Conservation (phyloP, 2,329 filamentous ascomycete genomes). For the Pestalotiopsis sp. region DNA sequence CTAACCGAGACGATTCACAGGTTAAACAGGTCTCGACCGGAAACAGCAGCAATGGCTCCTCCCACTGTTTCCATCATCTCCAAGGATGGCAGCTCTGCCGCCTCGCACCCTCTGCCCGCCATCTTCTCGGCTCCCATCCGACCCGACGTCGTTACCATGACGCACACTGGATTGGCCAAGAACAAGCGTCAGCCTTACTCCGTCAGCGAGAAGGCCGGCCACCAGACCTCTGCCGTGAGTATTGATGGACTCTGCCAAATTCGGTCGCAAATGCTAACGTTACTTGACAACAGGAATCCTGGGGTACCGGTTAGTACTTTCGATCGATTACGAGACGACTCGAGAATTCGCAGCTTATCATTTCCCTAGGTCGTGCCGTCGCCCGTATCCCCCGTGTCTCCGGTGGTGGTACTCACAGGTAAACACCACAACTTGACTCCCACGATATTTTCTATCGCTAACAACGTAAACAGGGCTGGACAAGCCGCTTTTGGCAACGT, state of each 20-base stretch:
- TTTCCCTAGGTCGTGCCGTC: constrained; percentile 82
- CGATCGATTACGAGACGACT: not conserved
- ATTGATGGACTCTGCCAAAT: not conserved
- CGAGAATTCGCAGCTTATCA: not conserved
- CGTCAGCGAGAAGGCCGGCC: constrained; percentile 99
- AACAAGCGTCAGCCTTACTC: constrained; percentile 99
- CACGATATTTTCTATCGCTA: not conserved
- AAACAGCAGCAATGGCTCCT: not conserved
- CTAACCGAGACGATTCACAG: not conserved
- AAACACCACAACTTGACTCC: not conserved
- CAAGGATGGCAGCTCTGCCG: not conserved
- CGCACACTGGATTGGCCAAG: constrained; percentile 99
- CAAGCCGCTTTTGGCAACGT: constrained; percentile 73
- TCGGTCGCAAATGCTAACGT: not conserved
- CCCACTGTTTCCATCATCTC: not conserved
- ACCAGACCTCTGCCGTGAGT: constrained; percentile 86
- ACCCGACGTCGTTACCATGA: constrained; percentile 97
- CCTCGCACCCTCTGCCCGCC: constrained; percentile 56
- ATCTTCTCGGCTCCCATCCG: constrained; percentile 98
- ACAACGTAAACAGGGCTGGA: not conserved
- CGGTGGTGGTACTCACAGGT: constrained; percentile 98
- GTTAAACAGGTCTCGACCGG: too few species aligned
- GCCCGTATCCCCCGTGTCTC: constrained; percentile 99
- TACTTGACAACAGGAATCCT: constrained; percentile 69
- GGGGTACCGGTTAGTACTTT: constrained; percentile 88